Percentiles rank a stretch among this genome's conserved stretches.
Evolutionary conservation across 73 alveolate species (phyloP).

Genomic region (Blepharisma japonicum): DNA sequence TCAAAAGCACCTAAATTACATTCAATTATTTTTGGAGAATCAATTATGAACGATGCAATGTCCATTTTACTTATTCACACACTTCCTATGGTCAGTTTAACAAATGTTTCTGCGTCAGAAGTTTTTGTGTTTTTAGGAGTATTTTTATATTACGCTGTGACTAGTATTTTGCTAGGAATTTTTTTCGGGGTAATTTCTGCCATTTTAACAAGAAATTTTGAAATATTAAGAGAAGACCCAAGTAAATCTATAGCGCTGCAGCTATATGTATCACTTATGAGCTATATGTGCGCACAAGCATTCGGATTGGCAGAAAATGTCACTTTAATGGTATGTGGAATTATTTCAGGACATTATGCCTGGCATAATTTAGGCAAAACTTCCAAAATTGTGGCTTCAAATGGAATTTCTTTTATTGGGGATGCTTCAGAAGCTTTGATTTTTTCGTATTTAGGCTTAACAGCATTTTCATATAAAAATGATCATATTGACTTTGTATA

Average conservation of each 20-base stretch:
- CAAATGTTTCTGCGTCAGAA: constrained; percentile 31
- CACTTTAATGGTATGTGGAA: constrained; percentile 89
- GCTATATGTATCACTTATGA: constrained; percentile 78
- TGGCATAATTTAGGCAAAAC: constrained; percentile 80
- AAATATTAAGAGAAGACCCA: constrained; percentile 59
- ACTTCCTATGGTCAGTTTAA: constrained; percentile 51
- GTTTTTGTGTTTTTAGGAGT: constrained; percentile 15
- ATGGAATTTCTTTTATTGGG: constrained; percentile 84
- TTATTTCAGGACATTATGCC: constrained; percentile 90
- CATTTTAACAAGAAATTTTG: constrained; percentile 46
- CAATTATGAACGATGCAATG: constrained; percentile 97
- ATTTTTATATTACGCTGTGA: not conserved
- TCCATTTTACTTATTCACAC: constrained; percentile 77
- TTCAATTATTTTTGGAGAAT: constrained; percentile 95
- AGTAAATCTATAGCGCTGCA: constrained; percentile 82
- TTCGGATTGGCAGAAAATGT: constrained; percentile 86
- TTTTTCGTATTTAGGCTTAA: constrained; percentile 90
- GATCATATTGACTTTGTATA: constrained; percentile 50
- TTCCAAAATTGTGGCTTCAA: constrained; percentile 79
- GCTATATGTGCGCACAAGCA: constrained; percentile 84
- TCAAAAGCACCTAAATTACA: constrained; percentile 77
- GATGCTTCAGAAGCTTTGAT: constrained; percentile 98
- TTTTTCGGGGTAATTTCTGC: constrained; percentile 60
- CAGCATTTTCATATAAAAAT: constrained; percentile 54
- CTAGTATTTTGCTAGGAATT: constrained; percentile 59